Evolutionary conservation across 441 rosid species (phyloP).

Genomic region (Eutrema salsugineum): DNA sequence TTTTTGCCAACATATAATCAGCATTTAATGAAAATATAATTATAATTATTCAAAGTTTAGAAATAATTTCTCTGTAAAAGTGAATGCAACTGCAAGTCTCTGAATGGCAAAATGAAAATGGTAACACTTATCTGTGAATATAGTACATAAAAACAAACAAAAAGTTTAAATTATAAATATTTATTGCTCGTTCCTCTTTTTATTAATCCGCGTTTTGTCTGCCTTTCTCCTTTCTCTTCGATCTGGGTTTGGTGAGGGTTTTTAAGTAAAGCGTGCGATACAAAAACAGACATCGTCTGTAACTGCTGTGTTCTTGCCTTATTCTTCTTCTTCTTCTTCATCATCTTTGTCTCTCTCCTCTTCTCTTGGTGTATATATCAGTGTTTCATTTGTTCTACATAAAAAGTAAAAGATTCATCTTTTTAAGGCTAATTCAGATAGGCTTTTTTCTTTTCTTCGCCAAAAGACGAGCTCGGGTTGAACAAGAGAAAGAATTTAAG

Average conservation of each 20-base stretch:
- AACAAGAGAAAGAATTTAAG: background rate
- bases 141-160: background rate
- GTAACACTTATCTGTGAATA: background rate
- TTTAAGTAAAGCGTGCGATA: conserved; percentile 30
- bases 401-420: conserved; percentile 1
- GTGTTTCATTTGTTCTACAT: conserved; percentile 29
- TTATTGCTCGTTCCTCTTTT: background rate
- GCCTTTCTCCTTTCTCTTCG: conserved; percentile 18
- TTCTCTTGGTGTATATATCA: conserved; percentile 22
- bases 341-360: conserved; percentile 7
- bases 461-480: conserved; percentile 18
- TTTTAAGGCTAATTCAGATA: conserved; percentile 11
- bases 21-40: background rate
- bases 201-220: conserved; percentile 21
- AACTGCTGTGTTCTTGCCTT: conserved; percentile 41
- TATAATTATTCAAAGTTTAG: background rate
- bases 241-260: conserved; percentile 20
- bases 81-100: conserved; percentile 22
- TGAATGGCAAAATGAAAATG: background rate
- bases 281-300: conserved; percentile 65
- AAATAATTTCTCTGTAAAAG: conserved; percentile 16
- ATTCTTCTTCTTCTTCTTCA: background rate
- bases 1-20: background rate
- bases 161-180: background rate
- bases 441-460: background rate